Conservation (phyloP, 352 stramenopile species). For the Pythium aristosporum region DNA sequence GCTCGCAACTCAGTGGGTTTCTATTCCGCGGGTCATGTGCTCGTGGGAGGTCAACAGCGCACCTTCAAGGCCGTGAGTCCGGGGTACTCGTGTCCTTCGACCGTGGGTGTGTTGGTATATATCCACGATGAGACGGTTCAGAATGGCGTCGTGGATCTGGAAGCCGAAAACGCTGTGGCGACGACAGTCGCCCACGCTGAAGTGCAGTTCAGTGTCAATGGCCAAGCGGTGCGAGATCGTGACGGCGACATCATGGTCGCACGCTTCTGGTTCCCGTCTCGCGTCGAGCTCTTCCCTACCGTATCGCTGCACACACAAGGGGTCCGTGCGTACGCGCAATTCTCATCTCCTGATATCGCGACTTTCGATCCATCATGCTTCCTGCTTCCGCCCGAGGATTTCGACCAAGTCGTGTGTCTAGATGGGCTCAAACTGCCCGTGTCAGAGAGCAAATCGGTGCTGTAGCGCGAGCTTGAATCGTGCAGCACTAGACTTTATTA, state of each 20-base stretch:
- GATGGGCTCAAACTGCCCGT: constrained; percentile 50
- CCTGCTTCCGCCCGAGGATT: constrained; percentile 32
- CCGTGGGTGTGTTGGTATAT: constrained; percentile 70
- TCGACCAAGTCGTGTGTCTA: constrained; percentile 66
- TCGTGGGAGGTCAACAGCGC: constrained; percentile 59
- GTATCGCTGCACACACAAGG: constrained; percentile 83
- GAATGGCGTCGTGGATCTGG: constrained; percentile 16
- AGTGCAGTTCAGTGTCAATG: constrained; percentile 77
- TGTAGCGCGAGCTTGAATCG: neutral
- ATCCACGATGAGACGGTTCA: constrained; percentile 40
- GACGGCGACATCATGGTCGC: constrained; percentile 58
- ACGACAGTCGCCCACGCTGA: constrained; percentile 32
- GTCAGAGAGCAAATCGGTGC: neutral
- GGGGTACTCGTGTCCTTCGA: constrained; percentile 63
- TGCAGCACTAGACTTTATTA: neutral
- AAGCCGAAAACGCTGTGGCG: neutral
- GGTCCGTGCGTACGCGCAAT: constrained; percentile 72
- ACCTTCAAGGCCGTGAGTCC: constrained; percentile 54
- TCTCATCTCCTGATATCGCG: constrained; percentile 72
- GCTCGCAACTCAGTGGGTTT: constrained; percentile 81
- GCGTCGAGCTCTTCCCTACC: constrained; percentile 77
- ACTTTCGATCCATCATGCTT: constrained; percentile 53
- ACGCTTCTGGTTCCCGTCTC: constrained; percentile 50
- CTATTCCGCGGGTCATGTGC: constrained; percentile 77
- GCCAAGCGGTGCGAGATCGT: constrained; percentile 55